Conservation (phyloP, 306 rosid species). For the Quillaja saponaria region DNA sequence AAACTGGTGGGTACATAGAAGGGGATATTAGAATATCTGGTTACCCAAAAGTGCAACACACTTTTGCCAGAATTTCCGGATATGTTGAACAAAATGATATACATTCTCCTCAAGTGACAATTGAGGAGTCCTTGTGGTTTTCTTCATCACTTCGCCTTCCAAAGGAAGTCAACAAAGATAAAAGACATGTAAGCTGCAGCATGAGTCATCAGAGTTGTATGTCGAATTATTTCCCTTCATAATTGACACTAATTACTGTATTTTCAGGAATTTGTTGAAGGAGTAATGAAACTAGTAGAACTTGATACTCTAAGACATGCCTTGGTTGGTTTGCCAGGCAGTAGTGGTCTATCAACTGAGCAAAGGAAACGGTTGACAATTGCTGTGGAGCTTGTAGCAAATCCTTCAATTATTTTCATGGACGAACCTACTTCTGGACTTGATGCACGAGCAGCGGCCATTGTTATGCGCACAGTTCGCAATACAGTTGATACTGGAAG, state of each 20-base stretch:
- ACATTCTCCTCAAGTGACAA: conserved; percentile 91
- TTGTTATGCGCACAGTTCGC: conserved; percentile 87
- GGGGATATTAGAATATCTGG: conserved; percentile 85
- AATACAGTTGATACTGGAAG: conserved; percentile 94
- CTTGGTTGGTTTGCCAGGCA: conserved; percentile 89
- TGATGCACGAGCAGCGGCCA: conserved; percentile 94
- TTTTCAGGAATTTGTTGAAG: conserved; percentile 81
- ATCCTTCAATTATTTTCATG: conserved; percentile 92
- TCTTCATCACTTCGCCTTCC: conserved; percentile 87
- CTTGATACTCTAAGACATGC: conserved; percentile 71
- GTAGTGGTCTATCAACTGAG: conserved; percentile 84
- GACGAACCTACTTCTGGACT: conserved; percentile 97
- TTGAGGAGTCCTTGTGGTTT: conserved; percentile 81
- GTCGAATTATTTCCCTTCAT: neutral
- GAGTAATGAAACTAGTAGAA: conserved; percentile 82
- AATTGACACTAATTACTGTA: conserved; percentile 15
- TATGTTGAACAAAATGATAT: conserved; percentile 95
- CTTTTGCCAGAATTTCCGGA: conserved; percentile 87
- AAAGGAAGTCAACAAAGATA: conserved; percentile 60
- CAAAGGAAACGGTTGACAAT: conserved; percentile 87
- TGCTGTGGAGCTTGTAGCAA: conserved; percentile 93
- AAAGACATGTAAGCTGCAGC: conserved; percentile 55
- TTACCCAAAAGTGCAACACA: conserved; percentile 69
- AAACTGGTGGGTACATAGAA: conserved; percentile 89
- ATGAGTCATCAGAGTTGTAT: neutral